Conservation (phyloP, 2,329 filamentous ascomycete genomes). For the Penicillium sp. region DNA sequence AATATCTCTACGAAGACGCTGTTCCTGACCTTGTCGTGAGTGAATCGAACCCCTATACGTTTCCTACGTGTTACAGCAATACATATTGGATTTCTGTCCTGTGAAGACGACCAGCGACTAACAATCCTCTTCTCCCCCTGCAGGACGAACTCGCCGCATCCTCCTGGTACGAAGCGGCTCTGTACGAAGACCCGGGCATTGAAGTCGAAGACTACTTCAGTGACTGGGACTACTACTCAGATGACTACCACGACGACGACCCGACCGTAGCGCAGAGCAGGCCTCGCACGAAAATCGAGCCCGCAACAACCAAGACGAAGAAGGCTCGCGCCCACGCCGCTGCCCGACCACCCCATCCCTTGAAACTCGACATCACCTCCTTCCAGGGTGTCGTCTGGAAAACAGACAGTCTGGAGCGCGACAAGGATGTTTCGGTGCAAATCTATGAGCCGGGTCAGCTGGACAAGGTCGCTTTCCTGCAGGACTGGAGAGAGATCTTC, state of each 20-base stretch:
- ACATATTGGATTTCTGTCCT: not conserved
- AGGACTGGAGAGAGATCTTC: slow-evolving; percentile 50
- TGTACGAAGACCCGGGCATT: slow-evolving; percentile 40
- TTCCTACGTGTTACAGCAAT: not conserved
- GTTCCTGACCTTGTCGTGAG: slow-evolving; percentile 38
- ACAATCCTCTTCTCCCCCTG: not conserved
- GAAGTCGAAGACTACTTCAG: slow-evolving; percentile 43
- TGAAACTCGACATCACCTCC: slow-evolving; percentile 24
- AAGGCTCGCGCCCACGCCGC: slow-evolving; percentile 16
- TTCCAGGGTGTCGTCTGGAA: slow-evolving; percentile 47
- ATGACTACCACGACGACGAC: slow-evolving; percentile 48
- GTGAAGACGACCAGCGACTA: not conserved
- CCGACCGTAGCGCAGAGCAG: slow-evolving; percentile 31
- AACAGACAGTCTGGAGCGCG: slow-evolving; percentile 25
- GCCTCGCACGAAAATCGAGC: slow-evolving; percentile 13
- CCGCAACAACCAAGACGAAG: slow-evolving; percentile 2
- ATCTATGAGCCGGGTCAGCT: slow-evolving; percentile 42
- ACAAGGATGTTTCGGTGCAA: slow-evolving; percentile 23
- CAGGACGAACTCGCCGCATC: slow-evolving; percentile 48
- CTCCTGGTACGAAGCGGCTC: slow-evolving; percentile 41
- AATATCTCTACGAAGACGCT: slow-evolving; percentile 35
- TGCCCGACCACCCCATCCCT: slow-evolving; percentile 6
- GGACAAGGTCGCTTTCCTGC: slow-evolving; percentile 45
- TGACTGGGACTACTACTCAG: slow-evolving; percentile 49
- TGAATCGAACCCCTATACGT: not conserved